Percentiles rank a stretch among this genome's conserved stretches.
phyloP scores from a whole-genome alignment of 2,329 filamentous ascomycete genomes.

The Aureobasidium namibiae region DNA sequence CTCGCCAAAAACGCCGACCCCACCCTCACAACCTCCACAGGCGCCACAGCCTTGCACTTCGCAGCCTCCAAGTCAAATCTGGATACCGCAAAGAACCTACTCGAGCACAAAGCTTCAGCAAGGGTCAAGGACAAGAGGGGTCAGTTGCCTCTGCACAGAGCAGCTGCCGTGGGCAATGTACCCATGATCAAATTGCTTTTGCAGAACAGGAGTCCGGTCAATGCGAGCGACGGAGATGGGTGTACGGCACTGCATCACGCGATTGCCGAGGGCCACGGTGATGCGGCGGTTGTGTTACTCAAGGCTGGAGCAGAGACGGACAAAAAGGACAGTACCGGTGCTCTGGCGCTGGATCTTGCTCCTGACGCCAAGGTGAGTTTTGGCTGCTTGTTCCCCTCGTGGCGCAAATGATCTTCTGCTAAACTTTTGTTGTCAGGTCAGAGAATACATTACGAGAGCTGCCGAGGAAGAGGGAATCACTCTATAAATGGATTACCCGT shows the following conservation, averaged over 20 bases:
- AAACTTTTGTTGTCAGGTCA: not conserved
- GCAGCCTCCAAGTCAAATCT: conserved; percentile 83
- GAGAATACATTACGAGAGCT: conserved; percentile 65
- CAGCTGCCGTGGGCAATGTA: conserved; percentile 80
- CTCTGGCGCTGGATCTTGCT: conserved; percentile 68
- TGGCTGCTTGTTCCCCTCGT: not conserved
- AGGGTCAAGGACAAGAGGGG: conserved; percentile 76
- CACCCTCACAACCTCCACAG: conserved; percentile 64
- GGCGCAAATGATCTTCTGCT: too few relatives aligned
- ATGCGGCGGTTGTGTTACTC: conserved; percentile 73
- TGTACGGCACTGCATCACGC: conserved; percentile 86
- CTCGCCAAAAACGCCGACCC: conserved; percentile 63
- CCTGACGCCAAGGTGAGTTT: conserved; percentile 67
- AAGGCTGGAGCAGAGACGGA: conserved; percentile 77
- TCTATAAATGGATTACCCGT: conserved; percentile 23
- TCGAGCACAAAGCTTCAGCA: conserved; percentile 67
- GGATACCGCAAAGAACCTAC: conserved; percentile 68
- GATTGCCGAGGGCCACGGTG: conserved; percentile 65
- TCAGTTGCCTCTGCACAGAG: conserved; percentile 86
- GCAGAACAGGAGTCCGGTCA: conserved; percentile 68
- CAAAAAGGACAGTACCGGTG: conserved; percentile 65
- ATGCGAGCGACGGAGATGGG: conserved; percentile 73
- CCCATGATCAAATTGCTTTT: conserved; percentile 77
- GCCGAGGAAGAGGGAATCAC: conserved; percentile 82
- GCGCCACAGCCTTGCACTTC: conserved; percentile 83